Evolutionary conservation across 768 basidiomycete genomes (phyloP).

Genomic region (Lactarius indigo): DNA sequence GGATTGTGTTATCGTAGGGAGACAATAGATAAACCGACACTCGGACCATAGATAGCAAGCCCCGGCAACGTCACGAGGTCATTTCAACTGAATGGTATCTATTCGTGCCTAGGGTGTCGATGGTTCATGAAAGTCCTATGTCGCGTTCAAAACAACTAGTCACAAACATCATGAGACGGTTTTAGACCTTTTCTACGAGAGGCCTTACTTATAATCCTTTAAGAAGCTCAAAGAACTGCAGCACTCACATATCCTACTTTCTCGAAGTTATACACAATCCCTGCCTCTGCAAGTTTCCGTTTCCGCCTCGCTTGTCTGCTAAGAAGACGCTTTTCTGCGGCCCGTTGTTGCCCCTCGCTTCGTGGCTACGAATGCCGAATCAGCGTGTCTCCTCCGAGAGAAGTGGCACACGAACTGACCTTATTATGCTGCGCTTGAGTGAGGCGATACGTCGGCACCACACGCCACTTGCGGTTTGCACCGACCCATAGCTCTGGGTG

Average conservation of each 20-base stretch:
- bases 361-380: slow-evolving; percentile 49
- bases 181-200: slow-evolving; percentile 38
- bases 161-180: slow-evolving; percentile 12
- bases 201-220: not conserved
- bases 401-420: slow-evolving; percentile 39
- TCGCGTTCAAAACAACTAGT: not conserved
- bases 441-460: slow-evolving; percentile 69
- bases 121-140: not conserved
- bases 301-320: slow-evolving; percentile 76
- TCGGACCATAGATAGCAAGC: not conserved
- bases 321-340: slow-evolving; percentile 63
- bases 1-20: not conserved
- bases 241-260: slow-evolving; percentile 76
- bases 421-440: slow-evolving; percentile 78
- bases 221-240: not conserved
- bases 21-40: not conserved
- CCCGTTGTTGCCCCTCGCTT: slow-evolving; percentile 63
- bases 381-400: not conserved
- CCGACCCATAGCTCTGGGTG: slow-evolving; percentile 96
- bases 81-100: not conserved
- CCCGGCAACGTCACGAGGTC: not conserved
- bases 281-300: slow-evolving; percentile 70
- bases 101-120: not conserved
- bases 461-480: slow-evolving; percentile 89
- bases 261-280: slow-evolving; percentile 86